Base-by-base conservation (phyloP, 768 basidiomycete species). In the Trametes sanguinea region DNA sequence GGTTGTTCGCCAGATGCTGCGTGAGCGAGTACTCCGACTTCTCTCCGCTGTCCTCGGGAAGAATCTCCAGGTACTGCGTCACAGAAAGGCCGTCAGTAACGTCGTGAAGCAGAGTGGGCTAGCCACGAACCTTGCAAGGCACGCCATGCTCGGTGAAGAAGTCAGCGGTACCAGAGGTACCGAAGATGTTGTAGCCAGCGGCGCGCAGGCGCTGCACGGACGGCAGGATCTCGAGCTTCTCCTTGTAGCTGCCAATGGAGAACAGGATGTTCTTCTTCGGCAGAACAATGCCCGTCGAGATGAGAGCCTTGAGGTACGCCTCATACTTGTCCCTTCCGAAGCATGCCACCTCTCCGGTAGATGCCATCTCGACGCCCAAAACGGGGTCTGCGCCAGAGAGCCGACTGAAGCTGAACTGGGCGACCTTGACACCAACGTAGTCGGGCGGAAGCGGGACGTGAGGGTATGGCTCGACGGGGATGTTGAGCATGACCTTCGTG, bases 321-420 rank as follows among this genome's bases (percentile, higher is more conserved):
- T 99, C 97, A 73, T 96, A 98, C 76, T 95, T 97, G 80, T 99
- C 91, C 65, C 83, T 87, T 6, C 97, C 97, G 75, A 99, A 99
- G 77, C 96, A 98, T 16, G 97, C 97, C 29, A 99, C 97, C 74
- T 99, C 97, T 60, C 97, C 97, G 0, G 96, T 99, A 16, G 97
- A 98, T 14, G 97, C 97, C 97, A 99, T 99, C 80, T 99, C 97
- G 45, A 98, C 96, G 70, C 97, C 96, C 11, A 98, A 84, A 6
- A 98, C 90, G 17, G 97, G 97, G 73, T 99, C 97, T 17, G 97
- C 97, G 29, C 97, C 97, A 17, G 94, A 95, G 39, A 99, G 78
- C 45, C 97, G 88, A 69, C 92, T 94, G 78, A 98, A 99, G 69
- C 92, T 95, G 86, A 98, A 99, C 75, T 99, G 97, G n/a, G 97